These are phyloP conservation scores for Planoprotostelium fungivorum DNA, from an alignment of 78 protist species.

Conservation along the genomic window DNA sequence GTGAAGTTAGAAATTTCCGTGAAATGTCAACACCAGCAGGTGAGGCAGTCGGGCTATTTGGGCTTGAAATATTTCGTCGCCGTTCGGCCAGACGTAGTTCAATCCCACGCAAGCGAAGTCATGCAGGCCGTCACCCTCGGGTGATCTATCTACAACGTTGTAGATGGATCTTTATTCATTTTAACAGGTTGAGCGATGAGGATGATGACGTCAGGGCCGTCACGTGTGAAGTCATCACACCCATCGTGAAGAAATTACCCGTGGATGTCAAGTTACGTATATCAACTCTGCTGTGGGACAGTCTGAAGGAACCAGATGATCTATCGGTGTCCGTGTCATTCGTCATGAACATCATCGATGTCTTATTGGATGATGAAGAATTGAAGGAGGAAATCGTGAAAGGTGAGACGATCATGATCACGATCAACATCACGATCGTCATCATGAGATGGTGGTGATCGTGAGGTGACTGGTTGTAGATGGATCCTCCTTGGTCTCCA, in stretches of 20 bases:
- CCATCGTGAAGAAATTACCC: slow-evolving; percentile 18
- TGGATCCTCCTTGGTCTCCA: too few species aligned
- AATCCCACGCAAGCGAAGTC: slow-evolving; percentile 6
- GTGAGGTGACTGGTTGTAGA: too few species aligned
- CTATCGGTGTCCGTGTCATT: slow-evolving; percentile 43
- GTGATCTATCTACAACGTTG: background rate
- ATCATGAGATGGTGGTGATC: slow-evolving; percentile 25
- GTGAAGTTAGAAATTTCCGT: too few species aligned
- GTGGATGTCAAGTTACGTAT: slow-evolving; percentile 10
- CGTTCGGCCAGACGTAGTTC: slow-evolving; percentile 52
- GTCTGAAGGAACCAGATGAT: slow-evolving; percentile 52
- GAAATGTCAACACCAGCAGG: slow-evolving; percentile 3
- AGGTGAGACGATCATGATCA: background rate
- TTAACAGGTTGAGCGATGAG: slow-evolving; percentile 30
- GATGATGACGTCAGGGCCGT: slow-evolving; percentile 63
- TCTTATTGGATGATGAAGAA: slow-evolving; percentile 27
- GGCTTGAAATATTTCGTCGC: slow-evolving; percentile 61
- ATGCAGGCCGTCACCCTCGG: slow-evolving; percentile 1
- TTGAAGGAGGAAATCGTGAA: background rate
- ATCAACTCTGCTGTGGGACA: slow-evolving; percentile 49
- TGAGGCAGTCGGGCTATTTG: slow-evolving; percentile 54
- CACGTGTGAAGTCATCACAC: slow-evolving; percentile 48
- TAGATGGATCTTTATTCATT: background rate
- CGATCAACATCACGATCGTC: background rate
- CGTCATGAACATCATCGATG: slow-evolving; percentile 28